Conservation (phyloP, 2,329 filamentous ascomycete species). For the Eutypella sp. region DNA sequence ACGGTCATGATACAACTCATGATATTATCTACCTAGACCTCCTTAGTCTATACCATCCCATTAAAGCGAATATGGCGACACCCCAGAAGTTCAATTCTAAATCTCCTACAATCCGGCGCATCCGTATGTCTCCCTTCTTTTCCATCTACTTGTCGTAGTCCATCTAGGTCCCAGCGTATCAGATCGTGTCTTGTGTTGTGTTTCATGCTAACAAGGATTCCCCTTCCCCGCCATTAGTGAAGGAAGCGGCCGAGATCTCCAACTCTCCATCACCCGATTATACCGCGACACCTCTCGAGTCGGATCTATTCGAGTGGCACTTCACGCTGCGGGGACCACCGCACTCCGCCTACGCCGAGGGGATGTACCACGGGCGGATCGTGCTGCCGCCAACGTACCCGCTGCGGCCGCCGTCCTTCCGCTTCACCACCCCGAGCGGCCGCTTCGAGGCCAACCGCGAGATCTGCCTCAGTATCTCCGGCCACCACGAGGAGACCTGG, state of each 20-base stretch:
- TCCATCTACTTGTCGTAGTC: conserved; percentile 2
- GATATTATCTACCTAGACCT: background rate
- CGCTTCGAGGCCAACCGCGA: conserved; percentile 95
- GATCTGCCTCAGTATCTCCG: conserved; percentile 90
- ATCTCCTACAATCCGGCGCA: conserved; percentile 79
- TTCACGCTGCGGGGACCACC: conserved; percentile 94
- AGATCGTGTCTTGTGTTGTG: too few relatives aligned
- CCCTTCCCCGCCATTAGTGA: conserved; percentile 50
- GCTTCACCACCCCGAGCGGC: conserved; percentile 86
- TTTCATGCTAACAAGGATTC: background rate
- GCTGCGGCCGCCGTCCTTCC: conserved; percentile 87
- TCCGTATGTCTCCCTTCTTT: conserved; percentile 49
- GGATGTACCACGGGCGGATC: conserved; percentile 95
- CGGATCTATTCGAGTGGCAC: conserved; percentile 97
- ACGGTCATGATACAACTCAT: too few relatives aligned
- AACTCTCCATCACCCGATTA: conserved; percentile 78
- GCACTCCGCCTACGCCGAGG: conserved; percentile 68
- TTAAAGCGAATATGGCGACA: conserved; percentile 32
- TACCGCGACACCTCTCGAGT: conserved; percentile 76
- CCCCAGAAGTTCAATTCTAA: conserved; percentile 60
- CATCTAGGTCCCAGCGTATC: background rate
- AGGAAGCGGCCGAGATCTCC: conserved; percentile 85
- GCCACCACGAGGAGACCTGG: conserved; percentile 98
- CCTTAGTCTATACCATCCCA: background rate
- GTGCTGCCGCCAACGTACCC: conserved; percentile 86